Conservation (phyloP, 805 yeast genomes). For the Ogataea neopini region DNA sequence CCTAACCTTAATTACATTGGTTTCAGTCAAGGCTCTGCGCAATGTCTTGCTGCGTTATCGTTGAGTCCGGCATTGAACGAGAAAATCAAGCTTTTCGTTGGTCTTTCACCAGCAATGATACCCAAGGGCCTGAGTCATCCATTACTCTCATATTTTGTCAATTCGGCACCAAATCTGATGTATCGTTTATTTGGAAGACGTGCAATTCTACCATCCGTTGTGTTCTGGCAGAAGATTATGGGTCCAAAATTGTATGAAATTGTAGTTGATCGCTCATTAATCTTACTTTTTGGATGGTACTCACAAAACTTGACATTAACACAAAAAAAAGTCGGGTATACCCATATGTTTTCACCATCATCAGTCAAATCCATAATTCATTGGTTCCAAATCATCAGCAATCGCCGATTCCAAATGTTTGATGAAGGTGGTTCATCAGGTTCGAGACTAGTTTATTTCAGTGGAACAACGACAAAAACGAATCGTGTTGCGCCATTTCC, state of each 20-base stretch:
- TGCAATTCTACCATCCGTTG: constrained; percentile 73
- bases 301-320: constrained; percentile 42
- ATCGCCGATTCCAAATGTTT: constrained; percentile 53
- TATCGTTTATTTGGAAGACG: constrained; percentile 72
- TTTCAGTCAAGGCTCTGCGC: constrained; percentile 93
- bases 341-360: constrained; percentile 55
- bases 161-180: constrained; percentile 73
- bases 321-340: constrained; percentile 50
- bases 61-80: constrained; percentile 61
- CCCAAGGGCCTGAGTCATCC: constrained; percentile 73
- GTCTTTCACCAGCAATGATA: constrained; percentile 91
- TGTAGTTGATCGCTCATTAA: constrained; percentile 47
- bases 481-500: constrained; percentile 61
- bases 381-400: constrained; percentile 49
- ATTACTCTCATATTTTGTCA: constrained; percentile 50
- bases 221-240: constrained; percentile 54
- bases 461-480: constrained; percentile 32
- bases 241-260: constrained; percentile 50
- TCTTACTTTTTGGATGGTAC: constrained; percentile 50
- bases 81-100: constrained; percentile 61
- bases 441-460: constrained; percentile 31
- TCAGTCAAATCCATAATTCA: constrained; percentile 56
- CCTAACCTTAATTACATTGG: constrained; percentile 69
- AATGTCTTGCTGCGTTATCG: constrained; percentile 81
- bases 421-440: constrained; percentile 42